phyloP scores from a whole-genome alignment of 345 rosid species.

The Jatropha curcas region DNA sequence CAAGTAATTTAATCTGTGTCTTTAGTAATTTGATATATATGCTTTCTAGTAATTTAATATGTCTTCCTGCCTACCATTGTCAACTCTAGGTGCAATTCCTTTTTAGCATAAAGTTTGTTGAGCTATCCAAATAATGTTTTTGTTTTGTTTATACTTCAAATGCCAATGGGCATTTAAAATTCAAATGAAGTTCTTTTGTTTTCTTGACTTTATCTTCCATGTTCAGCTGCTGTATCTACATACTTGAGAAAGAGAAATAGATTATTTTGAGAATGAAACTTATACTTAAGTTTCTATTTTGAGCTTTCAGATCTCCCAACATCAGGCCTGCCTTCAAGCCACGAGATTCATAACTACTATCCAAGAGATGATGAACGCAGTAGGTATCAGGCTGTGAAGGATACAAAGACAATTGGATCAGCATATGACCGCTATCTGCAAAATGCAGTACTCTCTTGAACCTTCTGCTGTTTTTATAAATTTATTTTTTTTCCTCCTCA shows the following conservation, averaged over 20 bases:
- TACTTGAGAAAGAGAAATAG: not conserved
- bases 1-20: no score
- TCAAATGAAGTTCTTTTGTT: not conserved
- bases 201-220: not conserved
- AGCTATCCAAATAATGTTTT: no score
- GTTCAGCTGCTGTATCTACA: not conserved
- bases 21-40: no score
- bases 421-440: slow-evolving; percentile 81
- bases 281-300: not conserved
- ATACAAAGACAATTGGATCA: slow-evolving; percentile 70
- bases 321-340: slow-evolving; percentile 45
- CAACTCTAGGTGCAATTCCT: not conserved
- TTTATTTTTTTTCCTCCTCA: not conserved
- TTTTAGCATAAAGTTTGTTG: not conserved
- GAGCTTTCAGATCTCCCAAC: slow-evolving; percentile 39
- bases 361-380: slow-evolving; percentile 60
- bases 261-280: slow-evolving; percentile 1
- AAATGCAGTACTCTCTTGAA: slow-evolving; percentile 41
- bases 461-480: not conserved
- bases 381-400: slow-evolving; percentile 50
- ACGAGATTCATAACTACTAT: slow-evolving; percentile 51
- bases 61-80: not conserved
- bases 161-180: not conserved
- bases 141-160: no score
- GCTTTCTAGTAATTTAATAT: no score